Percentiles rank a stretch among this genome's conserved stretches.
These are phyloP conservation scores for Thoreauomyces humboldtii DNA, from an alignment of 192 early-diverging fungal species.

Conservation along the genomic window DNA sequence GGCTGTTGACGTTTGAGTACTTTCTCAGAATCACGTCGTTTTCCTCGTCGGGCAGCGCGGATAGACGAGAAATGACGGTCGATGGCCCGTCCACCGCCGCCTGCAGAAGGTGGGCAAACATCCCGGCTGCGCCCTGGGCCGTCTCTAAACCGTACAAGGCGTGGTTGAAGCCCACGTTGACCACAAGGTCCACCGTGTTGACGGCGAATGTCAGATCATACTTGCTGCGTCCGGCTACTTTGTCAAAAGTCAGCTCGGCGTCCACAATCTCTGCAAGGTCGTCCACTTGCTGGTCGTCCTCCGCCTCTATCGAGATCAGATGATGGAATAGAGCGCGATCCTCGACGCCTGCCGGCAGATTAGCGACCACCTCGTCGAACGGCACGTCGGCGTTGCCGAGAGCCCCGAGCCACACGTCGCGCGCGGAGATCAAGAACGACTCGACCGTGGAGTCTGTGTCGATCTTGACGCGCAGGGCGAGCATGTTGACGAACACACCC, in stretches of 20 bases:
- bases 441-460: not conserved
- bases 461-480: constrained; percentile 2
- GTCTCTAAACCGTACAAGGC: no score
- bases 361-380: not conserved
- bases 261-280: not conserved
- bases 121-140: no score
- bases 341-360: not conserved
- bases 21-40: not conserved
- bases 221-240: not conserved
- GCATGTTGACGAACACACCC: constrained; percentile 11
- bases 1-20: not conserved
- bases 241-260: not conserved
- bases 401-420: not conserved
- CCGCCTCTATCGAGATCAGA: not conserved
- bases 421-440: not conserved
- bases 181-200: no score
- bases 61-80: no score
- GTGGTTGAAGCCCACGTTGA: no score
- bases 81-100: no score
- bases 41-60: not conserved
- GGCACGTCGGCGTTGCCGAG: not conserved
- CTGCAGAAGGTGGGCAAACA: no score
- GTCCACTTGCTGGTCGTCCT: not conserved
- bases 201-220: not conserved
- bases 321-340: not conserved